phyloP scores from a whole-genome alignment of 495 filamentous ascomycete species.

The Xylaria intraflava region DNA sequence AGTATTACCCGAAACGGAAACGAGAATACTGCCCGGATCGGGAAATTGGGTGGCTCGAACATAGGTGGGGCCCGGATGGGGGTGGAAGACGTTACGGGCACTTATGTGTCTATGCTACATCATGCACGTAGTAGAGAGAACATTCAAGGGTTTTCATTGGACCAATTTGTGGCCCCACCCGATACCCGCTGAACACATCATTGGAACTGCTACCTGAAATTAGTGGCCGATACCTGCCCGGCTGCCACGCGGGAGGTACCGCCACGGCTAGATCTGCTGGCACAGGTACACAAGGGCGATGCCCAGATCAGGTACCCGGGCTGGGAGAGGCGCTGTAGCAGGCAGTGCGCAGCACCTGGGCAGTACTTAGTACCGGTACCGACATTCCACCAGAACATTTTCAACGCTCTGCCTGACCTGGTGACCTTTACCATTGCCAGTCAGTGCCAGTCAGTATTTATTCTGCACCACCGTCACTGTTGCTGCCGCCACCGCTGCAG shows the following conservation, averaged over 20 bases:
- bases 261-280: not conserved
- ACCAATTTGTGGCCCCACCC: not conserved
- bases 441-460: constrained; percentile 3
- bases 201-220: constrained; percentile 15
- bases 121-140: too few species aligned
- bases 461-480: constrained; percentile 5
- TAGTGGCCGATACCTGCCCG: not conserved
- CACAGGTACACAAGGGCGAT: not conserved
- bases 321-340: too few species aligned
- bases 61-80: too few species aligned
- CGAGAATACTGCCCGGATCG: too few species aligned
- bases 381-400: too few species aligned
- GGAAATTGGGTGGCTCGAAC: too few species aligned
- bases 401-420: not conserved
- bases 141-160: constrained; percentile 6
- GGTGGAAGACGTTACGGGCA: too few species aligned
- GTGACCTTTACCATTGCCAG: not conserved
- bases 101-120: not conserved
- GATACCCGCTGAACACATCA: constrained; percentile 11
- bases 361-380: too few species aligned
- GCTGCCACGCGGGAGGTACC: not conserved
- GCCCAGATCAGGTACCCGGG: too few species aligned
- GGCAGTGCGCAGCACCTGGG: too few species aligned
- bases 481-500: constrained; percentile 3
- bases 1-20: too few species aligned